These are phyloP conservation scores for Fonsecaea erecta DNA, from an alignment of 2,329 filamentous ascomycete species.

Conservation along the genomic window DNA sequence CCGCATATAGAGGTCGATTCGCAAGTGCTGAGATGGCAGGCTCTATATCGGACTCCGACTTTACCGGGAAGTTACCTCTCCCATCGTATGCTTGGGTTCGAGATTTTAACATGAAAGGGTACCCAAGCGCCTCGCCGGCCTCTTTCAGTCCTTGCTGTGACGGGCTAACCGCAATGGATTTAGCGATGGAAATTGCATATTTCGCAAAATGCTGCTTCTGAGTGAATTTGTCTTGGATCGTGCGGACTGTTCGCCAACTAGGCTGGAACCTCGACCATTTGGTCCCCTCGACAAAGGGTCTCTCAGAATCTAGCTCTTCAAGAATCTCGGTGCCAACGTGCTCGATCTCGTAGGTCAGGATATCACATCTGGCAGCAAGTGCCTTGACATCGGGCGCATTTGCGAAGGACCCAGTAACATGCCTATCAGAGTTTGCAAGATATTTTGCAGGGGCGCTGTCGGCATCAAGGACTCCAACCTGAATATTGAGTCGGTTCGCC, in stretches of 20 bases:
- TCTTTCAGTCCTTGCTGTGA: conserved; percentile 53
- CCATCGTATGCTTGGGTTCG: conserved; percentile 85
- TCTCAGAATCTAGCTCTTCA: conserved; percentile 69
- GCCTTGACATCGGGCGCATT: conserved; percentile 75
- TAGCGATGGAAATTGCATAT: conserved; percentile 68
- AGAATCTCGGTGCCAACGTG: conserved; percentile 82
- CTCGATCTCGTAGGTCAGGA: conserved; percentile 90
- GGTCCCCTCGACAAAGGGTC: conserved; percentile 31
- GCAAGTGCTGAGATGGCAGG: conserved; percentile 72
- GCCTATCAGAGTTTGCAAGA: conserved; percentile 62
- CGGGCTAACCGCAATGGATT: conserved; percentile 65
- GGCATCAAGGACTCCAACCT: conserved; percentile 78
- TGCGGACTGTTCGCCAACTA: conserved; percentile 76
- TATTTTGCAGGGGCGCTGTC: conserved; percentile 78
- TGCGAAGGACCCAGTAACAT: conserved; percentile 82
- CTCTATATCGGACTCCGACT: conserved; percentile 62
- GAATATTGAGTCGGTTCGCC: conserved; percentile 77
- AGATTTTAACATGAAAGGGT: conserved; percentile 86
- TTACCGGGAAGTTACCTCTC: conserved; percentile 68
- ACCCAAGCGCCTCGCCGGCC: conserved; percentile 66
- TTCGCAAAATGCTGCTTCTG: conserved; percentile 76
- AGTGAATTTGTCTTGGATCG: conserved; percentile 84
- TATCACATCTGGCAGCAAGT: conserved; percentile 72
- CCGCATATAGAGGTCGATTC: conserved; percentile 77
- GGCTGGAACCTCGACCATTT: conserved; percentile 63